Evolutionary conservation across 1,139 yeast species (phyloP), one percentile per base, ranked within the genome.

Genomic region (Saccharomyces hybrid): DNA sequence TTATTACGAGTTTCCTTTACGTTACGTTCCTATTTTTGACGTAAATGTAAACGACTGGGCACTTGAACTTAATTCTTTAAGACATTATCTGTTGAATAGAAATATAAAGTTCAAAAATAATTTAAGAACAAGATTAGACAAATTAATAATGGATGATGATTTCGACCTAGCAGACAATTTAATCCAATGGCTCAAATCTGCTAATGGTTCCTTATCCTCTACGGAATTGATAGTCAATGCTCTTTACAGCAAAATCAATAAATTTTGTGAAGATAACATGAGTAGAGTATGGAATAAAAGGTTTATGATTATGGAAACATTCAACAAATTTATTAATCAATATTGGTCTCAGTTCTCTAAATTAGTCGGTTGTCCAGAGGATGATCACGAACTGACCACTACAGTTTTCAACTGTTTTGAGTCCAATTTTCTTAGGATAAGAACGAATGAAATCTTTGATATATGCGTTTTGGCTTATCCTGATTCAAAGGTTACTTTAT

Each of bases 401-500:
- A 56, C 60, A 3, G 53, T 67, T 4, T 65, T 60, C 50, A 56
- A 60, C 28, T 59, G 61, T 52, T 66, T 68, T 55, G 67, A 63
- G 44, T 61, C 56, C 20, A 60, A 63, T 47, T 67, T 65, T 49
- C 54, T 66, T 23, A 58, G 74, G 71, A 57, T 83, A 38, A 69
- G 97, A 56, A 81, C 80, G 1, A 63, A 68, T 0, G 95, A 91
- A 65, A 78, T 88, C 20, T 88, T 79, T 64, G 82, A 81, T 27
- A 78, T 90, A 48, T 61, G 65, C 32, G 81, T 88, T 0, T 65
- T 74, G 2, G 72, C 73, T 27, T 88, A 73, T 62, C 96, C 96
- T 0, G 61, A 67, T 1, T 82, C 95, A 1, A 67, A 67, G 28
- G 74, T 78, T 1, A 86, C 93, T 0, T 70, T 91, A 25, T 70